Evolutionary conservation across 1,284 basidiomycete species (phyloP), one percentile per base, ranked within the genome.

Genomic region (Sutorius eximius): DNA sequence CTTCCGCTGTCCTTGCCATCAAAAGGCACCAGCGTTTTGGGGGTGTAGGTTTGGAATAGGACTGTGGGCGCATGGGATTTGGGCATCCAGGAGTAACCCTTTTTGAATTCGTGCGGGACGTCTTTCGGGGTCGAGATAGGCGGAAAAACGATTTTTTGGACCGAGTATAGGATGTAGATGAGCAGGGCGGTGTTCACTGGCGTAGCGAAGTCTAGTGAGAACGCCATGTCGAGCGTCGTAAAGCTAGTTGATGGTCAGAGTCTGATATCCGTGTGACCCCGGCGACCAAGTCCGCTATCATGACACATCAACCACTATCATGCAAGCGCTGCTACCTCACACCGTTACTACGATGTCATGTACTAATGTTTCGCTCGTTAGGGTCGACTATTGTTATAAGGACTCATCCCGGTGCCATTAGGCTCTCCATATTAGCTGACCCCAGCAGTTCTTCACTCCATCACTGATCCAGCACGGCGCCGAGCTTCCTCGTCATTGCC

Each of bases 21-120:
- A 69, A 85, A 92, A 3, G 81, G 80, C 40, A 73, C 72, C 15
- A 95, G 76, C 2, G 90, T 87, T 67, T 82, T 83, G 0, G 91
- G 85, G 0, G 88, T 94, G 68, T 86, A 95, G 2, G 82, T 83
- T 68, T 84, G 80, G 73, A 83, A 92, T 22, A 92, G 73, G 18
- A 91, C 77, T 0, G 87, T 87, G 2, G 88, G 84, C 2, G 90
- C 87, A 65, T 95, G 92, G 2, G 81, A 69, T 60, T 84, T 82
- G 3, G 93, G 89, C 77, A 91, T 82, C 92, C 91, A 94, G 63
- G 91, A 89, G 77, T 95, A 95, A 3, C 83, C 82, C 11, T 82
- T 75, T 67, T 88, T 86, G 78, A 89, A 91, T 63, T 90, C 87
- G 56, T 77, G 74, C 2, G 89, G 86, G 13, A 85, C 70, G 7